Conservation (phyloP, 1,139 yeast species). For the Saccharomyces hybrid region DNA sequence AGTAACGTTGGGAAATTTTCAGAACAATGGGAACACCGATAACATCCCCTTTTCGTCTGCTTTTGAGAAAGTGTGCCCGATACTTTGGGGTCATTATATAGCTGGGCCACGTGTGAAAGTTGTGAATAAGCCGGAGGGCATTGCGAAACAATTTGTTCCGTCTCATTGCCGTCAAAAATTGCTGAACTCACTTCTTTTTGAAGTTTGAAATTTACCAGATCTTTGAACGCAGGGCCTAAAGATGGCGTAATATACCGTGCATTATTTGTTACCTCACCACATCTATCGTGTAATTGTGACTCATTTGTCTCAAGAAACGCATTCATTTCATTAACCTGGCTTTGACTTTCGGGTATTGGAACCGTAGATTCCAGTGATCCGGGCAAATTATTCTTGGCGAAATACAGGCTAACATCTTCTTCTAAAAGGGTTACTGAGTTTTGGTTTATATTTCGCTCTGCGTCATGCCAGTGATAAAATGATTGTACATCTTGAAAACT, state of each 20-base stretch:
- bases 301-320: background rate
- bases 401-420: background rate
- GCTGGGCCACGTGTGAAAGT: background rate
- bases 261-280: background rate
- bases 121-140: background rate
- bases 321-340: background rate
- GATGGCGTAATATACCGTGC: background rate
- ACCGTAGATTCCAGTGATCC: background rate
- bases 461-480: background rate
- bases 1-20: slow-evolving; percentile 36
- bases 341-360: background rate
- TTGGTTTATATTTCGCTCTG: background rate
- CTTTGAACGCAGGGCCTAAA: background rate
- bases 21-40: slow-evolving; percentile 47
- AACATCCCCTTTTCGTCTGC: slow-evolving; percentile 41
- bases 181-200: background rate
- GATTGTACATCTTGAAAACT: background rate
- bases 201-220: background rate
- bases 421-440: background rate
- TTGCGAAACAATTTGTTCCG: background rate
- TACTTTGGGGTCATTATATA: slow-evolving; percentile 4
- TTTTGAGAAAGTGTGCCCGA: slow-evolving; percentile 24
- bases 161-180: background rate
- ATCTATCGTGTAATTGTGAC: background rate
- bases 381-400: background rate